Conservation (phyloP, 108 stramenopile genomes). For the Cyclotella baltica region DNA sequence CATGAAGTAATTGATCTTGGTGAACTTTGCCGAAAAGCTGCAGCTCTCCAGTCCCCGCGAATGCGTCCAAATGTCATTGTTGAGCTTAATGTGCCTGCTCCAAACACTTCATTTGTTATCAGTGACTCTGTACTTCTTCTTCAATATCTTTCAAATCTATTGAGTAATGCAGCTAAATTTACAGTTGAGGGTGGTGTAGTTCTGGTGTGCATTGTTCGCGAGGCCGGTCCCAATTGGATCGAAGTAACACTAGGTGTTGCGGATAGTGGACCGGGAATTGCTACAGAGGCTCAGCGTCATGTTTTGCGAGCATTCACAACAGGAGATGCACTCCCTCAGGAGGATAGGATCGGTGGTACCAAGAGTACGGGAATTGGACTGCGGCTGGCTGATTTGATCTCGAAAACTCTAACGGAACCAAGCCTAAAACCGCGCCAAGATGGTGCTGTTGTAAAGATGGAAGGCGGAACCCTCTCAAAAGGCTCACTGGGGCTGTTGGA, state of each 20-base stretch:
- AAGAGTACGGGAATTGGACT: conserved; percentile 51
- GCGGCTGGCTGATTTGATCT: conserved; percentile 52
- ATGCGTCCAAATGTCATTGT: conserved; percentile 36
- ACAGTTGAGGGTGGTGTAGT: conserved; percentile 44
- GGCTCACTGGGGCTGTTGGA: conserved; percentile 21
- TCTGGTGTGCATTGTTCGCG: conserved; percentile 34
- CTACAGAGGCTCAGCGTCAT: conserved; percentile 36
- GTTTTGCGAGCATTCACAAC: conserved; percentile 55
- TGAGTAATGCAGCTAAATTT: conserved; percentile 53
- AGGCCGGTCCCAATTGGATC: conserved; percentile 46
- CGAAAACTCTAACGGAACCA: conserved; percentile 43
- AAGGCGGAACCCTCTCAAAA: conserved; percentile 28
- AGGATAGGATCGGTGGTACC: conserved; percentile 39
- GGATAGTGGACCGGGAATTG: conserved; percentile 52
- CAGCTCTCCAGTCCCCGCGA: conserved; percentile 46
- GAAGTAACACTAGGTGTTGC: conserved; percentile 51
- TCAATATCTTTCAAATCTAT: conserved; percentile 51
- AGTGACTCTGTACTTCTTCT: conserved; percentile 48
- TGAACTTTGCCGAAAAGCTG: conserved; percentile 45
- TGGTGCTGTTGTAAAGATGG: conserved; percentile 22
- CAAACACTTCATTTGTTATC: conserved; percentile 30
- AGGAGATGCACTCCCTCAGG: conserved; percentile 52
- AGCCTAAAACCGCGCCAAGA: conserved; percentile 47
- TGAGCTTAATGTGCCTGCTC: conserved; percentile 36
- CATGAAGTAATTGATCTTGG: conserved; percentile 53